Base-by-base conservation (phyloP, 1,139 yeast genomes). In the Candida smagusa region DNA sequence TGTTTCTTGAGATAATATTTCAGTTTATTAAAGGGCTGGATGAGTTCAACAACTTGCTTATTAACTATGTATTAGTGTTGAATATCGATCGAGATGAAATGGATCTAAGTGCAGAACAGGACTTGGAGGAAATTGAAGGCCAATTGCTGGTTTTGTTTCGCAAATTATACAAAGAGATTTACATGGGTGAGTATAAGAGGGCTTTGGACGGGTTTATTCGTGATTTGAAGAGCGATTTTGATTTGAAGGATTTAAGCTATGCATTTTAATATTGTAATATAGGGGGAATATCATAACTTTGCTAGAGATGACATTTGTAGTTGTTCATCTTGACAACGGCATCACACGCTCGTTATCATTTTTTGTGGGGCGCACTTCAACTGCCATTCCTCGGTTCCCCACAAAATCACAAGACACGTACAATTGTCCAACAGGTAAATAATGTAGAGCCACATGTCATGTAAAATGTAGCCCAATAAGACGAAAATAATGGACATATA, bases 1-100 rank as follows among this genome's bases (percentile, higher is more conserved):
- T 48, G 8, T 53, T 78, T 22, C 50, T 77, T 4, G 74, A 67
- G 36, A 52, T 60, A 0, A 55, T 74, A 2, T 69, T 65, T 48
- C 58, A 63, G 39, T 79, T 74, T 49, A 58, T 73, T 22, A 59
- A 66, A 36, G 58, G 77, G 12, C 62, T 72, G 36, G 69, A 68
- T 36, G 81, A 77, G 44, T 74, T 65, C 44, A 61, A 61, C 37
- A 51, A 54, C 22, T 49, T 63, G 30, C 48, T 67, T 6, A 49
- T 55, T 11, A 65, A 64, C 34, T 59, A 63, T 42, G 51, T 58
- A 13, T 39, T 47, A 28, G 36, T 51, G 9, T 44, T 47, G 56
- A 43, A 47, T 62, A 40, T 48, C 50, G 49, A 61, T 48, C 52
- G 42, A 56, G 48, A 47, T 24, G 47, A 49, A 16, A 35, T 31